phyloP scores from a whole-genome alignment of 306 rosid genomes.

The Acacia melanoxylon region DNA sequence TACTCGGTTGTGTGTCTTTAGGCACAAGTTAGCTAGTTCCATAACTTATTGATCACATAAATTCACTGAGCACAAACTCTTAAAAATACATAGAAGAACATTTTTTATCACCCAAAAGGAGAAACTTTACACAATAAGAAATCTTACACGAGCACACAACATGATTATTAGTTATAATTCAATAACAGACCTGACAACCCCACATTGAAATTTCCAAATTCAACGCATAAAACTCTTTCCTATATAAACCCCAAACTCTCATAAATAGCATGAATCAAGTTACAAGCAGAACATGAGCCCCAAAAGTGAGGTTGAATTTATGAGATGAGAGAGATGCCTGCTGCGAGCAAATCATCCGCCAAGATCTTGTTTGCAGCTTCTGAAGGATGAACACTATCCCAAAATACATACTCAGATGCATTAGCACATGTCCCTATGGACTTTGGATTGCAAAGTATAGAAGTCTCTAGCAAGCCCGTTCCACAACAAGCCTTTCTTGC shows the following conservation, averaged over 20 bases:
- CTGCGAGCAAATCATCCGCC: slow-evolving; percentile 37
- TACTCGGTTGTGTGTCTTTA: neutral
- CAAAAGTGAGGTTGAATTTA: slow-evolving; percentile 18
- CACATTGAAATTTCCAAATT: neutral
- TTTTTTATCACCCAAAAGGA: neutral
- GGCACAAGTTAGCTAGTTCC: neutral
- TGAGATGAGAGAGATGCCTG: slow-evolving; percentile 56
- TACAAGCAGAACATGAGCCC: neutral
- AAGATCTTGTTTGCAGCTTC: slow-evolving; percentile 58
- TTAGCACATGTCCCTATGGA: slow-evolving; percentile 70
- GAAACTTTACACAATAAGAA: neutral
- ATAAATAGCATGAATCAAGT: neutral
- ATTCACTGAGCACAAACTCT: neutral
- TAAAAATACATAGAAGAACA: neutral
- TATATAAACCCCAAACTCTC: neutral
- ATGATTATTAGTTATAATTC: neutral
- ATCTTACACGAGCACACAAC: neutral
- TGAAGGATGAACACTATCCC: slow-evolving; percentile 80
- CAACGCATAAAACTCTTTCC: neutral
- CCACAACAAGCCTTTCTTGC: slow-evolving; percentile 74
- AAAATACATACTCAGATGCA: slow-evolving; percentile 72
- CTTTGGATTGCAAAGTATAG: slow-evolving; percentile 57
- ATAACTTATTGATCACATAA: neutral
- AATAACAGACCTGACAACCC: neutral
- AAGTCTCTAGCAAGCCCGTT: slow-evolving; percentile 61